Percentiles rank a stretch among this genome's conserved stretches.
These are phyloP conservation scores for Chrysanthemum lavandulifolium DNA, from an alignment of 129 eudicot genomes.

Conservation along the genomic window DNA sequence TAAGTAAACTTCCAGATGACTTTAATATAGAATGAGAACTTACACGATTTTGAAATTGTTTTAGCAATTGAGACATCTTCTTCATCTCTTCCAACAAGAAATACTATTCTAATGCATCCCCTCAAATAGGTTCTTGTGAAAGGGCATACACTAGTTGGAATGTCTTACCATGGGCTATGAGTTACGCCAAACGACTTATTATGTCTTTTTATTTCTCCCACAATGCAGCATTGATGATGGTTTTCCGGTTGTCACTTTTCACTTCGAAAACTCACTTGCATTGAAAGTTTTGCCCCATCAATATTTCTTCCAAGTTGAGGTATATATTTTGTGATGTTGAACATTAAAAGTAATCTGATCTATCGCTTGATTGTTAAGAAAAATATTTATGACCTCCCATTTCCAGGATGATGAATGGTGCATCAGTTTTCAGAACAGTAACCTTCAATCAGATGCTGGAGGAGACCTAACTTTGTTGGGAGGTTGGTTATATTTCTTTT, in stretches of 20 bases:
- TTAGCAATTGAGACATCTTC: too few species aligned
- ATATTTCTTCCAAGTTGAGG: constrained; percentile 63
- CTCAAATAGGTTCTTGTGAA: background rate
- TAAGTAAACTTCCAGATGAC: too few species aligned
- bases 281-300: constrained; percentile 67
- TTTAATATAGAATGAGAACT: too few species aligned
- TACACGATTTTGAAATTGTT: too few species aligned
- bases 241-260: constrained; percentile 70
- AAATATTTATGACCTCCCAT: background rate
- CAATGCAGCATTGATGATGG: constrained; percentile 81
- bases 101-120: background rate
- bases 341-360: background rate
- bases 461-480: constrained; percentile 75
- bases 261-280: constrained; percentile 56
- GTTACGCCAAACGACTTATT: background rate
- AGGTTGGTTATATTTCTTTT: constrained; percentile 37
- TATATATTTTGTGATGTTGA: constrained; percentile 5
- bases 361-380: background rate
- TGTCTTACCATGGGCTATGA: too few species aligned
- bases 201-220: constrained; percentile 2
- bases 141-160: background rate
- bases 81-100: too few species aligned
- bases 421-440: constrained; percentile 75
- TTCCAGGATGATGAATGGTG: constrained; percentile 69
- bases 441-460: constrained; percentile 62